Evolutionary conservation across 2,329 filamentous ascomycete genomes (phyloP).

Genomic region (Botrytis fragariae): DNA sequence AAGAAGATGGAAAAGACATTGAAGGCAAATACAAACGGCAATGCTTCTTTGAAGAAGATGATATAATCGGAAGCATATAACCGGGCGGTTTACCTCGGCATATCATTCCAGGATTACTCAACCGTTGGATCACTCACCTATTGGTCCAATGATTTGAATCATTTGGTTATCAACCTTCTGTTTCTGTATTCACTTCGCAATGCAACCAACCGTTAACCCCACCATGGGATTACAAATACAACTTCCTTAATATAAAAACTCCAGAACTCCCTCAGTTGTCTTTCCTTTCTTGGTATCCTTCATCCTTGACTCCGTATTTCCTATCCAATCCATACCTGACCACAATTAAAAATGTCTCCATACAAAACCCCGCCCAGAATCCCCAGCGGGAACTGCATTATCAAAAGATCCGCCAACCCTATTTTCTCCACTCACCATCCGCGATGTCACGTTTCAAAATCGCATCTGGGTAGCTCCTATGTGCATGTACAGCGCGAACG

Average conservation of each 20-base stretch:
- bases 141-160: not conserved
- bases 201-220: not conserved
- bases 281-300: not conserved
- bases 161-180: not conserved
- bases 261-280: not conserved
- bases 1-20: not conserved
- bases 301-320: not conserved
- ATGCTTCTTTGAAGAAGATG: not conserved
- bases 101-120: not conserved
- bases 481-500: slow-evolving; percentile 43
- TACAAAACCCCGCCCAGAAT: slow-evolving; percentile 22
- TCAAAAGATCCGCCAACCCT: slow-evolving; percentile 38
- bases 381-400: slow-evolving; percentile 37
- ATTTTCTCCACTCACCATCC: slow-evolving; percentile 47
- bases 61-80: not conserved
- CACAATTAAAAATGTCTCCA: not conserved
- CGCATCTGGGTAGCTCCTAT: slow-evolving; percentile 47
- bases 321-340: not conserved
- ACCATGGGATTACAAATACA: slow-evolving; percentile 7
- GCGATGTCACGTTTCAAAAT: slow-evolving; percentile 46
- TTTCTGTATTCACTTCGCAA: not conserved
- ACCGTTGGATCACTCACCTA: not conserved
- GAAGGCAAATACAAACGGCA: not conserved
- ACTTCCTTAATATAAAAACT: not conserved
- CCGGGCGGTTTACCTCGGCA: not conserved